Base-by-base conservation (phyloP, 805 yeast genomes). In the Candida khao-thaluensis region DNA sequence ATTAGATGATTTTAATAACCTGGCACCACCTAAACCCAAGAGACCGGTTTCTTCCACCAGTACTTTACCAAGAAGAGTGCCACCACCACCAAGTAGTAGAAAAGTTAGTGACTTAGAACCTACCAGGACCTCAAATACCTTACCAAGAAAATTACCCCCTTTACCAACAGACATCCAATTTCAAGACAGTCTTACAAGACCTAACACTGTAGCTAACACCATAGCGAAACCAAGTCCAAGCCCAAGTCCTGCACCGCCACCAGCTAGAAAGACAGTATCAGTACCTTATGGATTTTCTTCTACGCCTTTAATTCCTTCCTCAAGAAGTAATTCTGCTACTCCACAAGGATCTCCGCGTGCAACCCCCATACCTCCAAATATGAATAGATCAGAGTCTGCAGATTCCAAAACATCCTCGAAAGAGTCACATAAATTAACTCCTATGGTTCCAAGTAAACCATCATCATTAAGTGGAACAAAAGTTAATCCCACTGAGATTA, bases 361-460 rank as follows among this genome's bases (percentile, higher is more conserved):
- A 1, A 59, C 65, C 1, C 43, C 49, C 1, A 14, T 20, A 17
- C 34, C 45, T 6, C 14, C 28, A 15, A 22, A 17, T 12, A 7
- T 17, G 7, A 21, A 30, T 30, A 14, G 25, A 30, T 4, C 34
- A 7, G 21, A 28, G 6, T 56, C 17, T n/a, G n/a, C n/a, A n/a
- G n/a, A n/a, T n/a, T n/a, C n/a, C n/a, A n/a, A n/a, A n/a, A n/a
- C n/a, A n/a, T 7, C 64, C 67, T 7, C 47, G 50, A 7, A 54
- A 55, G 37, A 15, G 52, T 57, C 35, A 16, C 24, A 30, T n/a
- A 31, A 31, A 22, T 10, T 21, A 12, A 31, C 48, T 5, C 72
- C 72, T n/a, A 34, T 63, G 45, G 56, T 66, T 9, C 71, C 72
- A 5, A 47, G 53, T 8, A 67, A 67, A 38, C 71, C 72, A 11